Evolutionary conservation across 2,329 filamentous ascomycete genomes (phyloP), one percentile per base, ranked within the genome.

Genomic region (Coniochaeta sp.): DNA sequence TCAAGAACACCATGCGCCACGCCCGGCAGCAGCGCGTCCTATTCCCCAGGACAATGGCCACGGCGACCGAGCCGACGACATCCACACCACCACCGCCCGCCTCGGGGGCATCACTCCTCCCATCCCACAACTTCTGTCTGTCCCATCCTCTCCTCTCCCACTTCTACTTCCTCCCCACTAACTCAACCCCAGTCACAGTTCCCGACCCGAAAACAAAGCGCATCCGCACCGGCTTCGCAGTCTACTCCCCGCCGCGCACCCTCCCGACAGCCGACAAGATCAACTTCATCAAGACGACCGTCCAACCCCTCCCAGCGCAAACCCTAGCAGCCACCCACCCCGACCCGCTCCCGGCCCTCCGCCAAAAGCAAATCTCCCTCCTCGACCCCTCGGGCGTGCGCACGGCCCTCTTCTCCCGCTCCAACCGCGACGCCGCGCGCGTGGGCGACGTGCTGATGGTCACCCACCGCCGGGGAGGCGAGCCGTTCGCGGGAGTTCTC

Each of bases 401-500:
- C 55, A 86, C 85, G 40, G 81, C 83, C 28, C 83, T 99, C 53
- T 96, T 99, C 75, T 82, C 84, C 58, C 82, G 81, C 60, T 71
- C 78, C 50, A 95, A 92, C 70, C 79, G 81, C 28, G 90, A 96
- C 67, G 81, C 84, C 61, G 90, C 86, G 51, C 86, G 87, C 62
- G 82, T 87, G 1, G 94, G 94, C 63, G 94, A 99, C 70, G 89
- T 99, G 57, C 78, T 99, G 31, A 89, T 95, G 61, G 89, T 96
- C 47, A 89, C 89, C 38, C 86, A 89, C 63, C 87, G 86, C 67
- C 67, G 73, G 14, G 88, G 83, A 56, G 86, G 86, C 55, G 92
- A 97, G 68, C 89, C 92, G 6, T 96, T 96, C 66, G 82, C 91
- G 1, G 94, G 94, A 35, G 89, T 94, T 13, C 87, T 89, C 63